Conservation (phyloP, 805 yeast genomes). For the Candida ovalis region DNA sequence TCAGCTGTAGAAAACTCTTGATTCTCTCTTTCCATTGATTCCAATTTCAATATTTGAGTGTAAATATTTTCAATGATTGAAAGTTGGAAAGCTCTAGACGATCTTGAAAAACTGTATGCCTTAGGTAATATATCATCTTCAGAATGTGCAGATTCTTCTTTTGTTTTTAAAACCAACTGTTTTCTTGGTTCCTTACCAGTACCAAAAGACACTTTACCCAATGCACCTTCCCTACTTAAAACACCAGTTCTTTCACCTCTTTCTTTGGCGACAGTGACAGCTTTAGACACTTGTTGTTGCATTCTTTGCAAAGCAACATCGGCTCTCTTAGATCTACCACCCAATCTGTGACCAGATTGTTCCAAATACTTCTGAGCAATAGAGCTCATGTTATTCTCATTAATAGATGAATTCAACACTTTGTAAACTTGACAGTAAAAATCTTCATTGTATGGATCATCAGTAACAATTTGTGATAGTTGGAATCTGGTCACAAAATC, state of each 20-base stretch:
- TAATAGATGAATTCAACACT: constrained; percentile 58
- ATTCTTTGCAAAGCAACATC: constrained; percentile 92
- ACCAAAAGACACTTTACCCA: constrained; percentile 80
- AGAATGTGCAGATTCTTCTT: constrained; percentile 19
- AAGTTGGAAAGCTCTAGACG: constrained; percentile 51
- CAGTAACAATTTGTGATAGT: constrained; percentile 91
- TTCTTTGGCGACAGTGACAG: constrained; percentile 92
- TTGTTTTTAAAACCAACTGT: constrained; percentile 58
- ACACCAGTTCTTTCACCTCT: constrained; percentile 61
- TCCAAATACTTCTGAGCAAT: constrained; percentile 90
- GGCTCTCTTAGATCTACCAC: constrained; percentile 79
- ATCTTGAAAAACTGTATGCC: constrained; percentile 30
- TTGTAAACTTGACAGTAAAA: constrained; percentile 92
- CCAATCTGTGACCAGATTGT: constrained; percentile 86
- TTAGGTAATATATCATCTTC: constrained; percentile 27
- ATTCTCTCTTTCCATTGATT: constrained; percentile 65
- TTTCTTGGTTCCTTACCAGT: constrained; percentile 85
- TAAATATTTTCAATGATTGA: constrained; percentile 75
- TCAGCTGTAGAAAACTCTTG: constrained; percentile 41
- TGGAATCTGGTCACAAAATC: constrained; percentile 94
- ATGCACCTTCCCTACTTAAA: constrained; percentile 71
- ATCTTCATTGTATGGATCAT: constrained; percentile 96
- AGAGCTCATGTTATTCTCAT: constrained; percentile 61
- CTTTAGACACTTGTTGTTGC: constrained; percentile 97
- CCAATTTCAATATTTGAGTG: constrained; percentile 71